Base-by-base conservation (phyloP, 495 filamentous ascomycete genomes). In the Penicillium paradoxum region DNA sequence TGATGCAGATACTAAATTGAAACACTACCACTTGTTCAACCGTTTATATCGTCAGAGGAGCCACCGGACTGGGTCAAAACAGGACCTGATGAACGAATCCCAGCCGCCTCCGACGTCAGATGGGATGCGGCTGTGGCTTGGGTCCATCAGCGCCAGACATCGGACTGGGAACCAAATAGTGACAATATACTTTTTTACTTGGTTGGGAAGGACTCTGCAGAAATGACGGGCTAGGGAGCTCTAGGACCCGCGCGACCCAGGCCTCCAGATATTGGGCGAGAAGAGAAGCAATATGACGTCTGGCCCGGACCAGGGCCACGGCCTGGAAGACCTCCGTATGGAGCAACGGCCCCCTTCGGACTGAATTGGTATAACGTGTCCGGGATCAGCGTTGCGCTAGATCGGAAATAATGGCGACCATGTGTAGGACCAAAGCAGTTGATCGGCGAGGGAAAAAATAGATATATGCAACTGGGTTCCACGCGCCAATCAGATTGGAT, bases 71-170 rank as follows among this genome's bases (percentile, higher is more conserved):
- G 19, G 19, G n/a, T 38, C 21, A 36, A 59, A 58, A 66, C 51
- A 19, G 51, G 51, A 19, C 34, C 21, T 52, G 21, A 6, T 13
- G 58, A 49, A 53, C 15, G 33, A 45, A 34, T 22, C n/a, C 10
- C 32, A 55, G 33, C 57, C 59, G 65, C 65, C 65, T 64, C 62
- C 59, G 65, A 68, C 65, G 65, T 68, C 65, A 68, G 64, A 56
- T 37, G 51, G 18, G 17, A 32, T 34, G 13, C 6, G 19, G 9
- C n/a, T 27, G 45, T 52, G 53, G 46, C 44, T 41, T 33, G 25
- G 43, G 17, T 45, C 30, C 25, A 19, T 44, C 34, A 13, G 30
- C 36, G 42, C 46, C 46, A 51, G 45, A 9, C 4, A 10, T 33
- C 17, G 9, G n/a, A 17, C 27, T 14, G 25, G 9, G 9, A n/a